Base-by-base conservation (phyloP, 2,329 filamentous ascomycete genomes). In the Triangularia verruculosa region DNA sequence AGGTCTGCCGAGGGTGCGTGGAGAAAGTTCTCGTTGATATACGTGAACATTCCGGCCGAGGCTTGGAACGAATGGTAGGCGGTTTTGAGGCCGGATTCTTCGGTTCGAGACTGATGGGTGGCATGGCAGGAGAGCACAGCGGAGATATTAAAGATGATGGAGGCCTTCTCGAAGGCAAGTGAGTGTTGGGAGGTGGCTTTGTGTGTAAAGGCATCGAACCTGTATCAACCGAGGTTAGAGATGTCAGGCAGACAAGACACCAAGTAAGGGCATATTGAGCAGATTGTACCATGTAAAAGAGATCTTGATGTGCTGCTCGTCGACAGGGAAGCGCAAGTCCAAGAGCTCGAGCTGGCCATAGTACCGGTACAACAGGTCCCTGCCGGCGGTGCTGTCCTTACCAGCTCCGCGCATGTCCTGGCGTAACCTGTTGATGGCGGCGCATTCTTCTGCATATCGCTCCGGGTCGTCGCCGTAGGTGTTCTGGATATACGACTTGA, bases 151-250 rank as follows among this genome's bases (percentile, higher is more conserved):
- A 99, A 99, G 72, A 99, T 97, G 74, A 99, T 96, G 71, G 94
- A 98, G 13, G 95, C 95, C 76, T 99, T 99, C 77, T 99, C 95
- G 75, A 96, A 99, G 56, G 95, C 95, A 56, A 99, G 84, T 7
- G 93, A 97, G 79, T 96, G 97, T 76, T 99, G 95, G 3, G 93
- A 89, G 4, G 95, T 99, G n/a, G 93, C 86, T 74, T 98, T 97
- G 76, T 97, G 93, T 53, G 95, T 99, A 75, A 99, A 99, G n/a
- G 96, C 95, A 77, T 99, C 95, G 79, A 96, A 98, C 93, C 93
- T 97, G 73, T 3, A 53, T 63, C 59, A 61, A 70, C 17, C 12
- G n/a, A 27, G 9, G 62, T 68, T 34, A 74, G 69, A 62, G 61
- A 53, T 57, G 20, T 39, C 15, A 66, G 39, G 25, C 52, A 17